Conservation (phyloP, 192 early-diverging fungal species). For the Linnemannia zychae region DNA sequence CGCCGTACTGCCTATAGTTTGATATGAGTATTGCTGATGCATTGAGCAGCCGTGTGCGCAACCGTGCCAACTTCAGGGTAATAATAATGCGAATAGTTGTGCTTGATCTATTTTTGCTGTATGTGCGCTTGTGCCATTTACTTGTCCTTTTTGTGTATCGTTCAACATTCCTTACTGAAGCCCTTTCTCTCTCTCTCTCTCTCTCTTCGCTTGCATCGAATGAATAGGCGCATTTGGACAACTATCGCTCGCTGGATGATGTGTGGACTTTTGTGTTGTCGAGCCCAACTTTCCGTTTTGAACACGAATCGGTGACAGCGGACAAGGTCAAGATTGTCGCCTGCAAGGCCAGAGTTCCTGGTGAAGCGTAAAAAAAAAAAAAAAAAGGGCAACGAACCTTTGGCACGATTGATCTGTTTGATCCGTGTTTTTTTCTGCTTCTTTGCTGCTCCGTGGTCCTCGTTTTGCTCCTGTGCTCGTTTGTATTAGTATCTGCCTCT, state of each 20-base stretch:
- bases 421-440: not conserved
- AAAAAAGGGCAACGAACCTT: not conserved
- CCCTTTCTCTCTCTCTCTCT: not conserved
- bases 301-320: conserved; percentile 81
- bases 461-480: not conserved
- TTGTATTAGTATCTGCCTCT: not conserved
- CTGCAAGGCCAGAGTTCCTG: conserved; percentile 84
- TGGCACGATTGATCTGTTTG: not conserved
- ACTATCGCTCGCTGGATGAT: conserved; percentile 97
- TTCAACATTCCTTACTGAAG: not conserved
- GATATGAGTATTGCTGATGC: conserved; percentile 92
- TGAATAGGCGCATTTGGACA: conserved; percentile 84
- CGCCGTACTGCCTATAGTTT: conserved; percentile 64
- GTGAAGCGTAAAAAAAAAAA: conserved; percentile 63
- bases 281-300: conserved; percentile 89
- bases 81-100: not conserved
- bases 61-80: conserved; percentile 89
- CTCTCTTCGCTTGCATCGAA: not conserved
- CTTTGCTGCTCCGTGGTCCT: not conserved
- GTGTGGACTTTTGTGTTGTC: conserved; percentile 98
- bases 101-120: not conserved
- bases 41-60: conserved; percentile 82
- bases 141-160: not conserved
- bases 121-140: not conserved
- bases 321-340: conserved; percentile 98